Evolutionary conservation across 2,329 filamentous ascomycete species (phyloP).

Genomic region (Fusarium graminum): DNA sequence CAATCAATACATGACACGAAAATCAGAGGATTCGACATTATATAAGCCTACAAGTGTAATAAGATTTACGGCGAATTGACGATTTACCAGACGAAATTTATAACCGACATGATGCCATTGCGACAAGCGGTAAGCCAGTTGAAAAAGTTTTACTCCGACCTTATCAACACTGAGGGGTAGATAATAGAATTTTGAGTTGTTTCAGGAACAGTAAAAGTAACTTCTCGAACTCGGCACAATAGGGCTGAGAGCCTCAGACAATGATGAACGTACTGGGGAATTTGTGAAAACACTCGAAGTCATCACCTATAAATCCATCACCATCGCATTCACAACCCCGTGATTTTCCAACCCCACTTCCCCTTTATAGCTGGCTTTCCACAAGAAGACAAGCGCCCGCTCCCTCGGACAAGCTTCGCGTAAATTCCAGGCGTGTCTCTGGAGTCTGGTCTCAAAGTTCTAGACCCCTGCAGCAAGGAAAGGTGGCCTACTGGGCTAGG

Average conservation of each 20-base stretch:
- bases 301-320: conserved; percentile 3
- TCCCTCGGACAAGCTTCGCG: conserved; percentile 48
- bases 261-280: background rate
- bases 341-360: conserved; percentile 42
- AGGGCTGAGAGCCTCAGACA: conserved; percentile 2
- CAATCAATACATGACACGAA: background rate
- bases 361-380: conserved; percentile 32
- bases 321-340: conserved; percentile 43
- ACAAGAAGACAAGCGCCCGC: conserved; percentile 25
- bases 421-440: conserved; percentile 49
- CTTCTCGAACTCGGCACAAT: background rate
- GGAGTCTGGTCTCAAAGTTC: background rate
- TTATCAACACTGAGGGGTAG: background rate
- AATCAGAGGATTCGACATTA: background rate
- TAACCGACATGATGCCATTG: background rate
- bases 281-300: conserved; percentile 2
- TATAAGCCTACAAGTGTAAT: background rate
- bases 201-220: background rate
- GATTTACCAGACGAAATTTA: background rate
- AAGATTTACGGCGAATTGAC: background rate
- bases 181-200: background rate
- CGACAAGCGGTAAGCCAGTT: background rate
- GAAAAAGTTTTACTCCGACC: background rate
- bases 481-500: conserved; percentile 38
- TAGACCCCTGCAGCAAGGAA: conserved; percentile 43